Base-by-base conservation (phyloP, 164 flowering plant species). In the Magnolia sinica region DNA sequence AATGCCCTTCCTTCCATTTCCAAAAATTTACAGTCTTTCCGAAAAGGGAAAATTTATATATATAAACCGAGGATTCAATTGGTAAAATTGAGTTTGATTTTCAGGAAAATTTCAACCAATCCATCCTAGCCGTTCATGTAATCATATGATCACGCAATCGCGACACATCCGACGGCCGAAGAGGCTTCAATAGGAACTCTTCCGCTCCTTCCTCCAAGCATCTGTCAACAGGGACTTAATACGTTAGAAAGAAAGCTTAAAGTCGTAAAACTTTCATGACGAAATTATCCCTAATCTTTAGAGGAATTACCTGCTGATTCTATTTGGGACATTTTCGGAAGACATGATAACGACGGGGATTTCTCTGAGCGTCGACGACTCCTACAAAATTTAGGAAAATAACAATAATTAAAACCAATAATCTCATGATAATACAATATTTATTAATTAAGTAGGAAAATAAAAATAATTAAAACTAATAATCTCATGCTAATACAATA, bases 161-260 rank as follows among this genome's bases (percentile, higher is more conserved):
- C 77, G 77, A 76, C 72, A 92, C 88, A 79, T 92, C 97, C 0
- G 94, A 87, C 73, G 76, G 87, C 63, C 86, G 87, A 11, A 93
- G 82, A 8, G 92, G 97, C 78, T 93, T 93, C 37, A 85, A 76
- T 75, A 93, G 86, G 84, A 93, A 93, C 84, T 83, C 86, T 58
- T 89, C 83, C 24, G 94, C 98, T 75, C 98, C 98, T 80, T 89
- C 94, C 80, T 87, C 89, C 76, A 91, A 77, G 81, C 95, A 92
- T 77, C 94, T 91, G 83, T 37, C 45, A 37, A 37, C 45, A 37
- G 45, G 7, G 45, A 5, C 6, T 37, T 3, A 0, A 37, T 37
- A 37, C 7, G 2, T 37, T 4, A 37, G 7, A 5, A 37, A 4
- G 45, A 7, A 4, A 37, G 10, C 45, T n/a, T n/a, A n/a, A n/a